Evolutionary conservation across 1,139 yeast genomes (phyloP).

Genomic region (Diutina scorzettiae): DNA sequence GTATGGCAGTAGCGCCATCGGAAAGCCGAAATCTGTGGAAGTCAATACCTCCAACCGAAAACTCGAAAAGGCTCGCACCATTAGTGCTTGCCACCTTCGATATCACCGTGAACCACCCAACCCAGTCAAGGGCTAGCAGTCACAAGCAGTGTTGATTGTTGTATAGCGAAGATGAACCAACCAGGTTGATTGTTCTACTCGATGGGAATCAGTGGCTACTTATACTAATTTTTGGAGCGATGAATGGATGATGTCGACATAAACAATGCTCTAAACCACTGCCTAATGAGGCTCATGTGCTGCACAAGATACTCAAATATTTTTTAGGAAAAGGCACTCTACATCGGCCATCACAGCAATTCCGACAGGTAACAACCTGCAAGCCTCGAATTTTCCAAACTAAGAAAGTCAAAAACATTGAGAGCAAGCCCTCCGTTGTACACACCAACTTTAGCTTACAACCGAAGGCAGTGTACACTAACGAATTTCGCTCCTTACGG

Average conservation of each 20-base stretch:
- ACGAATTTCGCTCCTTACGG: too few species aligned
- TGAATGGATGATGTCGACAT: neutral
- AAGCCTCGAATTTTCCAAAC: neutral
- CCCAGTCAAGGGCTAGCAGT: neutral
- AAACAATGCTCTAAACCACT: neutral
- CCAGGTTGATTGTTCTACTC: neutral
- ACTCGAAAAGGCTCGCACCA: neutral
- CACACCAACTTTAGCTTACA: too few species aligned
- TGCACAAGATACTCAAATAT: neutral
- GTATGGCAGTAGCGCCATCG: too few species aligned
- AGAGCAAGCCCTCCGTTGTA: neutral
- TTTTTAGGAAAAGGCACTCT: neutral
- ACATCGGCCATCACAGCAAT: too few species aligned
- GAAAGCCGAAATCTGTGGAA: neutral
- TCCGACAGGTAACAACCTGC: neutral
- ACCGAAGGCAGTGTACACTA: too few species aligned
- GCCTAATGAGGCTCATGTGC: neutral
- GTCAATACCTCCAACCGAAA: neutral
- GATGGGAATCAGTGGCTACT: neutral
- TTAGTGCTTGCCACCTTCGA: neutral
- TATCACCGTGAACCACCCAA: neutral
- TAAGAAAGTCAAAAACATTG: neutral
- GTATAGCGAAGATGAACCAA: constrained; percentile 2
- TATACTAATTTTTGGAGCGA: neutral
- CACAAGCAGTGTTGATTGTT: neutral